A percentile compares a stretch with the other conserved stretches of the same genome.
phyloP scores from a whole-genome alignment of 805 yeast genomes.

The Brettanomyces nanus region DNA sequence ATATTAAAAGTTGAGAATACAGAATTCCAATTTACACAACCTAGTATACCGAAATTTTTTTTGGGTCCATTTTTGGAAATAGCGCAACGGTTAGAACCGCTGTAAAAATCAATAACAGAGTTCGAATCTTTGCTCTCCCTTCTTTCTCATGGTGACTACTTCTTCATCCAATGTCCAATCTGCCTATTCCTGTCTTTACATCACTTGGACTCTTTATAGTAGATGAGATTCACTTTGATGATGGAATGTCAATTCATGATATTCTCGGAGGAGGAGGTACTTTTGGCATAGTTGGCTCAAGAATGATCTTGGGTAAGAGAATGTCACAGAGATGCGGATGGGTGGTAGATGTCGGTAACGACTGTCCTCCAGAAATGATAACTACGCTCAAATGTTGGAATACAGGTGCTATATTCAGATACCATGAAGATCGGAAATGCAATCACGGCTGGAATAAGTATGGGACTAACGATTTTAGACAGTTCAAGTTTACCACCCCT shows the following conservation, averaged over 20 bases:
- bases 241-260: slow-evolving; percentile 30
- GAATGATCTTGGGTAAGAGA: slow-evolving; percentile 38
- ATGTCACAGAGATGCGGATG: slow-evolving; percentile 42
- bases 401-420: slow-evolving; percentile 50
- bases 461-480: slow-evolving; percentile 49
- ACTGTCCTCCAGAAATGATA: slow-evolving; percentile 50
- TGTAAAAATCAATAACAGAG: no score
- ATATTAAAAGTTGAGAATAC: no score
- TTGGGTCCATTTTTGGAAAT: no score
- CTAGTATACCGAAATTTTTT: no score
- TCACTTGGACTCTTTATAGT: slow-evolving; percentile 86
- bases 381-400: slow-evolving; percentile 49
- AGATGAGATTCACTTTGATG: slow-evolving; percentile 68
- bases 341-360: slow-evolving; percentile 73
- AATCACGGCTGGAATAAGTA: slow-evolving; percentile 80
- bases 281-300: slow-evolving; percentile 67
- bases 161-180: no score
- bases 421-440: slow-evolving; percentile 46
- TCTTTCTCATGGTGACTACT: no score
- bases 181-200: no score
- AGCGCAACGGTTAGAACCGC: no score
- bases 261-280: slow-evolving; percentile 90
- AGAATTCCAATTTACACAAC: no score
- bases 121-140: no score
- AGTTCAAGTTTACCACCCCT: slow-evolving; percentile 54